Base-by-base conservation (phyloP, 2,329 filamentous ascomycete genomes). In the Curvularia spicifera region DNA sequence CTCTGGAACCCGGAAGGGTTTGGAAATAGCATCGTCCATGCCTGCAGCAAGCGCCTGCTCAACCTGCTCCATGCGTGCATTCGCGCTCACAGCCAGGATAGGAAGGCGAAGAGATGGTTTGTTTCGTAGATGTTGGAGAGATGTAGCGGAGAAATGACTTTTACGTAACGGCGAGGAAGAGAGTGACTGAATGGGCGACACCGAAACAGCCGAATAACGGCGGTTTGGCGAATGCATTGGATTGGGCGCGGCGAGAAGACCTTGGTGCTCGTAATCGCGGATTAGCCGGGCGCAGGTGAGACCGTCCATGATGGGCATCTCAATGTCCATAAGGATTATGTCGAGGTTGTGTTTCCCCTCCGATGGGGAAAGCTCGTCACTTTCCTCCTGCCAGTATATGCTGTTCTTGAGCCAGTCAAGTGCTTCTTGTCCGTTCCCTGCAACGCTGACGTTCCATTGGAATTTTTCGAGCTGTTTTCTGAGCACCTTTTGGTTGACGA, bases 401-500 rank as follows among this genome's bases (percentile, higher is more conserved):
- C 71, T 78, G 24, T 62, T 48, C 31, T 67, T 67, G 7, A 79
- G 57, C 59, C 76, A 75, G 5, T 73, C 71, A 0, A 79, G 59
- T 1, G 78, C 78, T 60, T 80, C 76, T 26, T 65, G 58, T 5
- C 78, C 78, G 49, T 80, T 70, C 5, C 71, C 71, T 18, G 76
- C 78, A 7, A 79, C 72, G 33, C 67, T 62, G 22, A 79, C 70
- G 7, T 64, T 71, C 67, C 73, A 78, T 3, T 76, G 73, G 9
- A 71, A 65, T 43, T 74, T 76, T 9, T 68, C 56, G 15, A 80
- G 65, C 28, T 79, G 78, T 57, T 76, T 78, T 18, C 69, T 63
- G 18, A 80, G 69, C 3, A 80, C 78, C 13, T 71, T 74, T 51
- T 80, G 78, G 50, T 80, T 80, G 42, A 79, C 68, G 5, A 78